Percentiles rank a stretch among this genome's conserved stretches.
Conservation (phyloP, 75 land plant genomes). For the Cryptomeria japonica region DNA sequence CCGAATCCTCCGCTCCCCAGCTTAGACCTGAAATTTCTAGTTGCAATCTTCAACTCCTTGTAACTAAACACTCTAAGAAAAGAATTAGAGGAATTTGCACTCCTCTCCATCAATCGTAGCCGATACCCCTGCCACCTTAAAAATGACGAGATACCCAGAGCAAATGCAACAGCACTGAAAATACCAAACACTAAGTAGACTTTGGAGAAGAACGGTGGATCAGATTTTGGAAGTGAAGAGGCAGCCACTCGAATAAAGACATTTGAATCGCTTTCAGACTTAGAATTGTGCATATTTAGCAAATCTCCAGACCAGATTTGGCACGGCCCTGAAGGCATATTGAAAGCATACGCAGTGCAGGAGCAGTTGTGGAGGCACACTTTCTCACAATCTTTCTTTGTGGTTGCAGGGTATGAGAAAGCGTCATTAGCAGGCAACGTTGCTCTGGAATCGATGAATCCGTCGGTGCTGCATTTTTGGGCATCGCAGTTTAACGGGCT, state of each 20-base stretch:
- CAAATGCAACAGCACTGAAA: too few species aligned
- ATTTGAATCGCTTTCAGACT: neutral
- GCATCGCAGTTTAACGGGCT: slow-evolving; percentile 5
- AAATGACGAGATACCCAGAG: neutral
- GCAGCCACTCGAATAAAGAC: neutral
- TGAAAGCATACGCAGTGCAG: too few species aligned
- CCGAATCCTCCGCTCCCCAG: too few species aligned
- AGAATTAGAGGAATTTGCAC: neutral
- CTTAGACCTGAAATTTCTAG: too few species aligned
- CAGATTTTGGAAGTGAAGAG: neutral
- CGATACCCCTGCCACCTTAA: neutral
- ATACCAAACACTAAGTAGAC: neutral
- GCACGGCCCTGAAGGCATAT: too few species aligned
- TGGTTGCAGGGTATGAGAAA: too few species aligned
- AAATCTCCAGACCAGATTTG: slow-evolving; percentile 14
- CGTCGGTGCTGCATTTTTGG: slow-evolving; percentile 12
- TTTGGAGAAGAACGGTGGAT: neutral
- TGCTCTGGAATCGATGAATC: neutral
- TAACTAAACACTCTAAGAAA: too few species aligned
- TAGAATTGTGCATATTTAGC: neutral
- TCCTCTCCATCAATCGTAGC: neutral
- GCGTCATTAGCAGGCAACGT: too few species aligned
- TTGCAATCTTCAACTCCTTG: too few species aligned
- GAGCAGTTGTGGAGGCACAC: too few species aligned
- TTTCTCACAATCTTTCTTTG: too few species aligned